Conservation (phyloP, 805 yeast species). For the Zygosaccharomyces siamensis region DNA sequence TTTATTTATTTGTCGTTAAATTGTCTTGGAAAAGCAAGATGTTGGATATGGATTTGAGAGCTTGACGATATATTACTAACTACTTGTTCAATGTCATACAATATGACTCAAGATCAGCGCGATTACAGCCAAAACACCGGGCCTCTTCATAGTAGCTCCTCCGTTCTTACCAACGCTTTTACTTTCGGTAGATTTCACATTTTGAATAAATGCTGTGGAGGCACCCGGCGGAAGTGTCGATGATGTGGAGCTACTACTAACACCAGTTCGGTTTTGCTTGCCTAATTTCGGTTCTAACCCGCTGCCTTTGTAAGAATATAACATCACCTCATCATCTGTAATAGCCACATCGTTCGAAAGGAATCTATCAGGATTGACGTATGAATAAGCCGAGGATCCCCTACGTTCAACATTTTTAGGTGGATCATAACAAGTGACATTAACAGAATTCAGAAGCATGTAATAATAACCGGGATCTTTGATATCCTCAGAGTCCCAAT, state of each 20-base stretch:
- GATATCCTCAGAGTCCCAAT: constrained; percentile 79
- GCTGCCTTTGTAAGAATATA: constrained; percentile 56
- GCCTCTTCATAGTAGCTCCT: constrained; percentile 5
- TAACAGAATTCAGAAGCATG: constrained; percentile 54
- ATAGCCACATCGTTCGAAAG: constrained; percentile 51
- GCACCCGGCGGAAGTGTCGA: constrained; percentile 9
- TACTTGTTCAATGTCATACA: neutral
- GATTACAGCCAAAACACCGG: neutral
- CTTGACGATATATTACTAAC: too few relatives aligned
- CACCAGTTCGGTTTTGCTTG: constrained; percentile 15
- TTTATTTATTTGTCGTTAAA: constrained; percentile 7
- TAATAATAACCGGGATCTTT: constrained; percentile 75
- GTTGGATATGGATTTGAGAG: neutral
- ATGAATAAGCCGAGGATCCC: constrained; percentile 51
- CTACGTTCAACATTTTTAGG: constrained; percentile 49
- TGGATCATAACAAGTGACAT: constrained; percentile 66
- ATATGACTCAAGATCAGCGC: neutral
- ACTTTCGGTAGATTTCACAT: constrained; percentile 12
- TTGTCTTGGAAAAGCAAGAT: neutral
- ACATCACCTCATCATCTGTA: constrained; percentile 55
- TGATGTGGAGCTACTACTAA: constrained; percentile 9
- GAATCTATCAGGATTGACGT: constrained; percentile 45
- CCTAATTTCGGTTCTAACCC: constrained; percentile 57
- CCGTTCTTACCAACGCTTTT: constrained; percentile 6
- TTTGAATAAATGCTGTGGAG: constrained; percentile 19